phyloP scores from a whole-genome alignment of 2,329 filamentous ascomycete genomes.

The Penicillium vulpinum region DNA sequence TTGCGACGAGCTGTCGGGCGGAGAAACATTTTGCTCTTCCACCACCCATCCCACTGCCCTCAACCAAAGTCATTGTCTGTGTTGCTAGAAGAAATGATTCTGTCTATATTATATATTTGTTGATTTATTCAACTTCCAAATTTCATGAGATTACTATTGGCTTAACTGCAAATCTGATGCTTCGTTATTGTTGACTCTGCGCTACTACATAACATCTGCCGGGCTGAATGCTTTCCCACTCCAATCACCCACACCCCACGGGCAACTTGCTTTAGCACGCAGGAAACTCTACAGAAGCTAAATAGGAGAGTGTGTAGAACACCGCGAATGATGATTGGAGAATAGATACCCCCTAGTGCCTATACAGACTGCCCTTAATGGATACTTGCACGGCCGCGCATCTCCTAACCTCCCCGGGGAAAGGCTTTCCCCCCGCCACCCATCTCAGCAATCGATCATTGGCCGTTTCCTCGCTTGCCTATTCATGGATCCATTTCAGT shows the following conservation, averaged over 20 bases:
- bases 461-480: conserved; percentile 1
- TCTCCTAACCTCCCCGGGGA: conserved; percentile 14
- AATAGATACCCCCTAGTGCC: not conserved
- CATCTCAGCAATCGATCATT: conserved; percentile 5
- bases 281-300: not conserved
- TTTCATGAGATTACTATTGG: not conserved
- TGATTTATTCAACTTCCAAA: not conserved
- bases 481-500: conserved; percentile 5
- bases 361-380: not conserved
- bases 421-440: conserved; percentile 31
- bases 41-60: not conserved
- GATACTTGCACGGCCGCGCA: not conserved
- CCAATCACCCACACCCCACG: conserved; percentile 1
- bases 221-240: conserved; percentile 19
- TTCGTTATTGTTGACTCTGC: not conserved
- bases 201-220: not conserved
- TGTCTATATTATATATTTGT: not conserved
- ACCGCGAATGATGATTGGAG: not conserved
- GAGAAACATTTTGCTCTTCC: conserved; percentile 20
- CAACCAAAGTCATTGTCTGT: not conserved
- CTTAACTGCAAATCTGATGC: not conserved
- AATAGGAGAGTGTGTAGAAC: not conserved
- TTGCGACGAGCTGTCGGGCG: conserved; percentile 14
- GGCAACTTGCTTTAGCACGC: not conserved
- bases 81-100: not conserved